Conservation (phyloP, 208 protist genomes). For the Wallacemonas sp. region DNA sequence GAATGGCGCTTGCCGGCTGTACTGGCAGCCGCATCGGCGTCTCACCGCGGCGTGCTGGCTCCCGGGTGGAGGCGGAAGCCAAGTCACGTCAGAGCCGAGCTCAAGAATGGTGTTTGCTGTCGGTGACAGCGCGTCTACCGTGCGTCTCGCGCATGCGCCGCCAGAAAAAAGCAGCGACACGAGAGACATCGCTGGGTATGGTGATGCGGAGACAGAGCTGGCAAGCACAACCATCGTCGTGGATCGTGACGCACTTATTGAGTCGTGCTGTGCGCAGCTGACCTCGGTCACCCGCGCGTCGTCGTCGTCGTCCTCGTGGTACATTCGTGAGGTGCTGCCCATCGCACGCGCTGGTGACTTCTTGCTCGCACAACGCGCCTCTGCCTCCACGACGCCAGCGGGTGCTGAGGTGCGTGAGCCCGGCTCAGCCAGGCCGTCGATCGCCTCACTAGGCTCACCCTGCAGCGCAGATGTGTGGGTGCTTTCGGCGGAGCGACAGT, state of each 20-base stretch:
- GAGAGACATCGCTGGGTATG: not conserved
- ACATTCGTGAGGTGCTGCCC: constrained; percentile 5
- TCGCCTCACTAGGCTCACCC: too few relatives aligned
- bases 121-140: constrained; percentile 14
- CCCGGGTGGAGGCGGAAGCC: not conserved
- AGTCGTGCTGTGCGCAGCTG: too few relatives aligned
- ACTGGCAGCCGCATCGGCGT: constrained; percentile 28
- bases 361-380: constrained; percentile 5
- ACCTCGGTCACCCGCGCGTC: not conserved
- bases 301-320: not conserved
- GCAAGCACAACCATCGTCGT: not conserved
- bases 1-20: not conserved
- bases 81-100: not conserved
- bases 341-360: not conserved
- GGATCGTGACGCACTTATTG: not conserved
- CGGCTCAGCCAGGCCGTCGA: too few relatives aligned
- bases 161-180: not conserved
- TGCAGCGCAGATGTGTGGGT: constrained; percentile 19
- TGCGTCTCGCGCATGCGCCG: constrained; percentile 5
- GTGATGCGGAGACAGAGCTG: too few relatives aligned
- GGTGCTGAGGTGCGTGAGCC: not conserved
- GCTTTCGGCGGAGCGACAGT: constrained; percentile 17
- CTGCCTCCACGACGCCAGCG: not conserved
- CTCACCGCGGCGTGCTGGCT: constrained; percentile 40
- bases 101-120: constrained; percentile 7